Evolutionary conservation across 495 filamentous ascomycete species (phyloP).

Genomic region (Xylaria telfairii): DNA sequence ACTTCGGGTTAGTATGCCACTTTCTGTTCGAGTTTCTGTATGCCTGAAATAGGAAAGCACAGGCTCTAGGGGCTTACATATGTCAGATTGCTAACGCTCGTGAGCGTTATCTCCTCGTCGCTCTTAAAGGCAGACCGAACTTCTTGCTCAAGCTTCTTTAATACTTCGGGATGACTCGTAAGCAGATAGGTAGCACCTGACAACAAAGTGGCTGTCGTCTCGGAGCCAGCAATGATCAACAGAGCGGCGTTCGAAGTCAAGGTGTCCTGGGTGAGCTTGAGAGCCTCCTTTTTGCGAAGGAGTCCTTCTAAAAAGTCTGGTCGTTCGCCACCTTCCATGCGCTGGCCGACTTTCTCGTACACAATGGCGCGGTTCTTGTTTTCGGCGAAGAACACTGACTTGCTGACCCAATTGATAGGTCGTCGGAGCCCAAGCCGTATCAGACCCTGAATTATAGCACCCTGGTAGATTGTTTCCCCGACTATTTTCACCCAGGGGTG

Average conservation of each 20-base stretch:
- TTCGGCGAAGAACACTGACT: slow-evolving; percentile 32
- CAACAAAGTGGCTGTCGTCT: slow-evolving; percentile 66
- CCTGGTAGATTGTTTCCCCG: slow-evolving; percentile 41
- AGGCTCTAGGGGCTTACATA: slow-evolving; percentile 39
- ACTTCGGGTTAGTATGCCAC: not conserved
- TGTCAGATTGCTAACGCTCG: slow-evolving; percentile 49
- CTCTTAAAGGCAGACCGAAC: slow-evolving; percentile 57
- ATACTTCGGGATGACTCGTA: slow-evolving; percentile 47
- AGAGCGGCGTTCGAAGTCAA: slow-evolving; percentile 43
- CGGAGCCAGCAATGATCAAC: slow-evolving; percentile 59
- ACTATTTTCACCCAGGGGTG: slow-evolving; percentile 62
- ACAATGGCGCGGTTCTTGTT: slow-evolving; percentile 43
- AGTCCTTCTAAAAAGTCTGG: slow-evolving; percentile 57
- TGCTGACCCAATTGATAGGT: not conserved
- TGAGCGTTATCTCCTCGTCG: slow-evolving; percentile 59
- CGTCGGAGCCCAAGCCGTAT: slow-evolving; percentile 22
- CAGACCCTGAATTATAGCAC: slow-evolving; percentile 31
- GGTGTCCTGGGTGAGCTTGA: slow-evolving; percentile 33
- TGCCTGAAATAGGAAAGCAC: not conserved
- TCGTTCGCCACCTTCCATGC: slow-evolving; percentile 49
- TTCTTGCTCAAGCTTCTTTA: slow-evolving; percentile 56
- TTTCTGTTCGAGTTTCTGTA: not conserved
- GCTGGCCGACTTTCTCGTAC: slow-evolving; percentile 45
- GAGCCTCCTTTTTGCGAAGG: slow-evolving; percentile 52
- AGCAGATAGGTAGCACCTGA: slow-evolving; percentile 59